Evolutionary conservation across 768 basidiomycete genomes (phyloP).

Genomic region (Lactarius evosmus): DNA sequence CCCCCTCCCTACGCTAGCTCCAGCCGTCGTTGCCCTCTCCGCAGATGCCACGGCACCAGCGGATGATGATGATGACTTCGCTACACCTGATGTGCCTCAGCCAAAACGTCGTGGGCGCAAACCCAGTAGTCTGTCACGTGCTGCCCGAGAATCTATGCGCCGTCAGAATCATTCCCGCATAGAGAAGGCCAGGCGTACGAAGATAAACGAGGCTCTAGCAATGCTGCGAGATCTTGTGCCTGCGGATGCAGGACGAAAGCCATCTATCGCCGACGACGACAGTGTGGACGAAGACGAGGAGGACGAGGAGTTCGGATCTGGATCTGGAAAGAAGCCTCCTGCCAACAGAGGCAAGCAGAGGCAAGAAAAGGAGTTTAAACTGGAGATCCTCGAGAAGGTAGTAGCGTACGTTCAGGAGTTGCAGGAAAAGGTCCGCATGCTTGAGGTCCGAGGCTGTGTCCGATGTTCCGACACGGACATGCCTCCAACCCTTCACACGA

Average conservation of each 20-base stretch:
- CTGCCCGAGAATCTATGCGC: constrained; percentile 79
- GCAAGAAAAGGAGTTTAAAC: constrained; percentile 29
- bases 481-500: not conserved
- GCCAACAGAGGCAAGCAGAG: constrained; percentile 10
- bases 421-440: constrained; percentile 25
- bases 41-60: constrained; percentile 19
- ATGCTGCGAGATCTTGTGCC: constrained; percentile 79
- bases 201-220: constrained; percentile 90
- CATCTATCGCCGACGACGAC: constrained; percentile 33
- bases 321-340: constrained; percentile 13
- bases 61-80: constrained; percentile 31
- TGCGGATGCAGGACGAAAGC: constrained; percentile 38
- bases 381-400: constrained; percentile 28
- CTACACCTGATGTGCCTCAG: constrained; percentile 31
- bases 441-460: constrained; percentile 19
- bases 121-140: constrained; percentile 67
- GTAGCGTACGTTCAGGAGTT: constrained; percentile 28
- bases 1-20: constrained; percentile 29
- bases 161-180: constrained; percentile 95
- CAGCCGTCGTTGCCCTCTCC: constrained; percentile 8
- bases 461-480: constrained; percentile 9
- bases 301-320: constrained; percentile 21
- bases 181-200: constrained; percentile 89
- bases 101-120: constrained; percentile 69
- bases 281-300: constrained; percentile 39